Evolutionary conservation across 805 yeast genomes (phyloP).

Genomic region (Yamadazyma phyllophila): DNA sequence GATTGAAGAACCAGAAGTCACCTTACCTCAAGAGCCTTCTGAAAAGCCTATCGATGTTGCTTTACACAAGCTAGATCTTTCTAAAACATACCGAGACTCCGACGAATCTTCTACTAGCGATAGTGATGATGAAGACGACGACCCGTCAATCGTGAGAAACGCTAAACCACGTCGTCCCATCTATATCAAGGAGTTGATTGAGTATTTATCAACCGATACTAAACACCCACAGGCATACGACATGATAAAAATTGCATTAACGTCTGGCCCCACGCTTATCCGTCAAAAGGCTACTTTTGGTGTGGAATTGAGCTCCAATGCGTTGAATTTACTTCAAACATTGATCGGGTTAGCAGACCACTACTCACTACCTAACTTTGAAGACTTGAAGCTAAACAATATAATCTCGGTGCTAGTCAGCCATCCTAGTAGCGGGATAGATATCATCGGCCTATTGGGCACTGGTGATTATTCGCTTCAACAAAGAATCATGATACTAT

Average conservation of each 20-base stretch:
- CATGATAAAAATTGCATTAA: slow-evolving; percentile 49
- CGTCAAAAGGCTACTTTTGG: slow-evolving; percentile 61
- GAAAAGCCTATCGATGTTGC: neutral
- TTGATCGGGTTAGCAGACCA: slow-evolving; percentile 56
- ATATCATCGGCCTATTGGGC: slow-evolving; percentile 48
- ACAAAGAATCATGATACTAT: slow-evolving; percentile 66
- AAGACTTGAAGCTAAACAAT: slow-evolving; percentile 60
- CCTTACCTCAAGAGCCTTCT: neutral
- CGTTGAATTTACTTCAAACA: slow-evolving; percentile 49
- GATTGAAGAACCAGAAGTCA: slow-evolving; percentile 4
- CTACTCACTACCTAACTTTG: slow-evolving; percentile 58
- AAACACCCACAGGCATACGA: slow-evolving; percentile 47
- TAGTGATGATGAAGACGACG: slow-evolving; percentile 54
- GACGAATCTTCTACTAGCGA: slow-evolving; percentile 19
- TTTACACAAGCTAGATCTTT: neutral
- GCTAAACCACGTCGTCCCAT: slow-evolving; percentile 49
- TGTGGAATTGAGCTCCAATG: slow-evolving; percentile 39
- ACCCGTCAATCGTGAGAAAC: slow-evolving; percentile 39
- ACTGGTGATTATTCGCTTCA: slow-evolving; percentile 80
- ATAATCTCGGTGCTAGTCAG: slow-evolving; percentile 63
- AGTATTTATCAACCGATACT: slow-evolving; percentile 49
- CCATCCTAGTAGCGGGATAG: slow-evolving; percentile 41
- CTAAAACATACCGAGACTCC: slow-evolving; percentile 14
- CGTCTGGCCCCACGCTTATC: slow-evolving; percentile 55
- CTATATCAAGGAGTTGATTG: slow-evolving; percentile 69